These are phyloP conservation scores for Houttuynia cordata DNA, from an alignment of 164 flowering plant genomes.

Conservation along the genomic window DNA sequence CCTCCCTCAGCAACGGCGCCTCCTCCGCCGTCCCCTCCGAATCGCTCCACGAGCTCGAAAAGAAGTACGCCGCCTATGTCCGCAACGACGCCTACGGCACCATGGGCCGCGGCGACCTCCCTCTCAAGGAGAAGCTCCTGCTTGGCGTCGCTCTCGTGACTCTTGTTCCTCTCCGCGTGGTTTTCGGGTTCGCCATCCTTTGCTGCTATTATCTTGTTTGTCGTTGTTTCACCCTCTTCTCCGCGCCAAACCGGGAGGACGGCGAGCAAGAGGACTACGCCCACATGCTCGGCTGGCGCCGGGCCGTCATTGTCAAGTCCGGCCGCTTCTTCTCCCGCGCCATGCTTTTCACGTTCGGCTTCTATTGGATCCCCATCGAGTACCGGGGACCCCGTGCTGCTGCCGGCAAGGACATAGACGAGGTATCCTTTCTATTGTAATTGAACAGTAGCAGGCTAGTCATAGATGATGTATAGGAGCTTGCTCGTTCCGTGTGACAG, in stretches of 20 bases:
- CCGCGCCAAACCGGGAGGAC: constrained; percentile 21
- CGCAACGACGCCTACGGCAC: constrained; percentile 74
- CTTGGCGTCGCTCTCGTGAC: constrained; percentile 50
- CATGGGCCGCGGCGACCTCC: constrained; percentile 80
- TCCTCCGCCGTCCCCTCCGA: background rate
- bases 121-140: constrained; percentile 51
- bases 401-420: too few relatives aligned
- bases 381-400: background rate
- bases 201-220: constrained; percentile 20
- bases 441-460: too few relatives aligned
- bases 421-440: too few relatives aligned
- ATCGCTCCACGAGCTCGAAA: constrained; percentile 40
- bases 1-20: background rate
- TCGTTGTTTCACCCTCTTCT: constrained; percentile 51
- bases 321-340: constrained; percentile 24
- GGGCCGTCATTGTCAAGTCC: constrained; percentile 17
- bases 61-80: constrained; percentile 71
- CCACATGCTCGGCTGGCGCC: constrained; percentile 60
- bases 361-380: constrained; percentile 21
- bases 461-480: too few relatives aligned
- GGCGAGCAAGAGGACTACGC: constrained; percentile 43
- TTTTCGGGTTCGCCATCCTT: constrained; percentile 29
- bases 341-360: constrained; percentile 21
- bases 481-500: too few relatives aligned
- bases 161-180: constrained; percentile 56